Percentiles rank a stretch among this genome's conserved stretches.
Evolutionary conservation across 2,329 filamentous ascomycete species (phyloP).

Genomic region (Coniella vitis): DNA sequence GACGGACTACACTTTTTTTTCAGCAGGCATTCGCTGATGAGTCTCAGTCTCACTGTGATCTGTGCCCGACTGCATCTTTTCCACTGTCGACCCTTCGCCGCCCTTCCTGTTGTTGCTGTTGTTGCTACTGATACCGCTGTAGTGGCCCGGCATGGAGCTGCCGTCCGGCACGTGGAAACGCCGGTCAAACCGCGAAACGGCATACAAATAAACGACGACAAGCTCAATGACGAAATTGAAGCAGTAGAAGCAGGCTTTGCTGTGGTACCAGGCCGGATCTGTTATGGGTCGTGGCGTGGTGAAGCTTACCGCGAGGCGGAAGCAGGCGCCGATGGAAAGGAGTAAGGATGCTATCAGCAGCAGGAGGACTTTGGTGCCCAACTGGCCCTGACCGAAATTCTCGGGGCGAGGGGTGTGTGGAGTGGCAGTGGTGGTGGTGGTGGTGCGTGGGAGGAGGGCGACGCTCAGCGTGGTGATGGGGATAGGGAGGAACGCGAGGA

Average conservation of each 20-base stretch:
- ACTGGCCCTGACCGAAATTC: slow-evolving; percentile 60
- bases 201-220: slow-evolving; percentile 60
- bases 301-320: slow-evolving; percentile 56
- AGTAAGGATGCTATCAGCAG: slow-evolving; percentile 52
- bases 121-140: slow-evolving; percentile 4
- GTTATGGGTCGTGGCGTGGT: slow-evolving; percentile 36
- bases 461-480: slow-evolving; percentile 30
- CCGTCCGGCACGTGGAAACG: slow-evolving; percentile 52
- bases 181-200: slow-evolving; percentile 61
- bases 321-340: slow-evolving; percentile 62
- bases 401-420: slow-evolving; percentile 44
- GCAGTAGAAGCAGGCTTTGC: slow-evolving; percentile 68
- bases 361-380: slow-evolving; percentile 59
- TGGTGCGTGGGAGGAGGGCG: no score
- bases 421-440: slow-evolving; percentile 27
- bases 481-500: slow-evolving; percentile 62
- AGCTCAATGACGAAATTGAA: slow-evolving; percentile 75
- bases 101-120: neutral
- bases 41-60: slow-evolving; percentile 10
- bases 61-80: slow-evolving; percentile 6
- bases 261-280: slow-evolving; percentile 62
- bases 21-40: no score
- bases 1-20: no score
- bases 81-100: neutral
- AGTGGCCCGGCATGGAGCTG: slow-evolving; percentile 16